A percentile compares a stretch with the other conserved stretches of the same genome.
Conservation (phyloP, 148 eudicot genomes). For the Camellia granthamiana region DNA sequence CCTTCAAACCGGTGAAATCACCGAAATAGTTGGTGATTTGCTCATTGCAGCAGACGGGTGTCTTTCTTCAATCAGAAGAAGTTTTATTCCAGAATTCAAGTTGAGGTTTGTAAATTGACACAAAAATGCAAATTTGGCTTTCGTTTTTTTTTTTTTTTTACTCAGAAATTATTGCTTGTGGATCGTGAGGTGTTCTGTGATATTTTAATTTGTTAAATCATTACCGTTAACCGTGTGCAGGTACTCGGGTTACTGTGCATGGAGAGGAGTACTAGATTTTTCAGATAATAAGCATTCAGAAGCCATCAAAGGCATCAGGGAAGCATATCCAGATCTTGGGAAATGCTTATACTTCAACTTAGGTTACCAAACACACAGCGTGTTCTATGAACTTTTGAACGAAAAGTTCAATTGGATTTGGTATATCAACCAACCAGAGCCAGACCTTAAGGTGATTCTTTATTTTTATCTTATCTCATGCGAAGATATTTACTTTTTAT, state of each 20-base stretch:
- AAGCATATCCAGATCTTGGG: conserved; percentile 66
- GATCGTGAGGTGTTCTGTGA: not conserved
- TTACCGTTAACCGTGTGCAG: conserved; percentile 19
- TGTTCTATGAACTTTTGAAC: conserved; percentile 65
- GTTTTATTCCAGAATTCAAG: conserved; percentile 57
- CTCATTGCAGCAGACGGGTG: conserved; percentile 93
- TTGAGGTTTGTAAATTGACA: conserved; percentile 43
- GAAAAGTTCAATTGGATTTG: conserved; percentile 83
- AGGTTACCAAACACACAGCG: conserved; percentile 48
- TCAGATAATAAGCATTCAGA: conserved; percentile 47
- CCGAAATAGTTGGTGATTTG: conserved; percentile 53
- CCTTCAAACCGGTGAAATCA: conserved; percentile 41
- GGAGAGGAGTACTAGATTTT: conserved; percentile 88
- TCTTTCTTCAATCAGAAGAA: conserved; percentile 60
- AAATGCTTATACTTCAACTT: conserved; percentile 70
- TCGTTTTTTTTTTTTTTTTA: no score
- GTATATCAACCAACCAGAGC: conserved; percentile 77
- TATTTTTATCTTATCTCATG: not conserved
- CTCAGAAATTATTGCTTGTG: no score
- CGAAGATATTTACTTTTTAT: not conserved
- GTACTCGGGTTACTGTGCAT: conserved; percentile 87
- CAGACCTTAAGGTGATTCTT: conserved; percentile 51
- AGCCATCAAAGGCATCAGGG: conserved; percentile 38
- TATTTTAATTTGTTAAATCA: not conserved
- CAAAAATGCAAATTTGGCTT: not conserved